These are phyloP conservation scores for Candida sphagnicola DNA, from an alignment of 805 yeast genomes.

Conservation along the genomic window DNA sequence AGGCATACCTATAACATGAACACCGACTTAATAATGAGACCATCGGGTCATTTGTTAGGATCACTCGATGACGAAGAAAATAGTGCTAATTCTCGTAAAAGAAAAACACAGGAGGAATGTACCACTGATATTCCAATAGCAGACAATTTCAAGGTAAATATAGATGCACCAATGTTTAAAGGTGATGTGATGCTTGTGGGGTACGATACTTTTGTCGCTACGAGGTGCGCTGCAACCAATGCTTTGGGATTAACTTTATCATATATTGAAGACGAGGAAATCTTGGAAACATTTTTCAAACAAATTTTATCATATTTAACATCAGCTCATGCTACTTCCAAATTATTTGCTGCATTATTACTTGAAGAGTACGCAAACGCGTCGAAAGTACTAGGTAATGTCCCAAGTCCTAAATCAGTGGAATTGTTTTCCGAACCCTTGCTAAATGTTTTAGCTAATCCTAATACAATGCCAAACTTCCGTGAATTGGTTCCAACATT, in stretches of 20 bases:
- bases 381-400: conserved; percentile 13
- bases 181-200: conserved; percentile 92
- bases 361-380: conserved; percentile 61
- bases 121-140: conserved; percentile 42
- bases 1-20: conserved; percentile 86
- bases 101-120: conserved; percentile 11
- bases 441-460: conserved; percentile 35
- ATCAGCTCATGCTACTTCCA: conserved; percentile 76
- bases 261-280: conserved; percentile 36
- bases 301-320: conserved; percentile 40
- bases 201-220: conserved; percentile 63
- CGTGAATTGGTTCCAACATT: conserved; percentile 85
- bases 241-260: conserved; percentile 72
- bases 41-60: conserved; percentile 58
- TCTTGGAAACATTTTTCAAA: conserved; percentile 36
- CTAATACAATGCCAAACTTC: conserved; percentile 50
- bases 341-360: conserved; percentile 64
- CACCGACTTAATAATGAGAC: conserved; percentile 65
- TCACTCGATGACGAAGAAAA: conserved; percentile 21
- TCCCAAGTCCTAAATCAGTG: conserved; percentile 15
- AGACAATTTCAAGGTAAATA: conserved; percentile 67
- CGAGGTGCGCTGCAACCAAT: conserved; percentile 69
- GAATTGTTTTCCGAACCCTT: conserved; percentile 23
- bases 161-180: conserved; percentile 86
- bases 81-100: conserved; percentile 50